A percentile compares a stretch with the other conserved stretches of the same genome.
Conservation (phyloP, 192 early-diverging fungal genomes). For the Mortierella antarctica region DNA sequence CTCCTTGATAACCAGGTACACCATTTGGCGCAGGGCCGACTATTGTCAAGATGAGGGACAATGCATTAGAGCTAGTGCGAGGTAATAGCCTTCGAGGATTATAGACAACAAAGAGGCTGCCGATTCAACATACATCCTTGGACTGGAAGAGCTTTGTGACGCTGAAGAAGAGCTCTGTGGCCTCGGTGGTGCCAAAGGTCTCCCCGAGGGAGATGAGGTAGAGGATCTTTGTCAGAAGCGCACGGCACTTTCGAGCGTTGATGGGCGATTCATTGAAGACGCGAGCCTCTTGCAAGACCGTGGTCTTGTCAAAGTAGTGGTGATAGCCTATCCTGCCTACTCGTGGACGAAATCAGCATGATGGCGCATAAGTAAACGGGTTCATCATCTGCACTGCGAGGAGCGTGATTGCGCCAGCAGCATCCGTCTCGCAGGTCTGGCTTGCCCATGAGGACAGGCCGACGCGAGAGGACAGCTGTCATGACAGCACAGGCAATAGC, state of each 20-base stretch:
- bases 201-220: slow-evolving; percentile 93
- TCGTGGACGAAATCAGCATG: background rate
- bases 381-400: background rate
- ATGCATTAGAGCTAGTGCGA: background rate
- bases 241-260: slow-evolving; percentile 92
- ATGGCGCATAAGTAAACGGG: background rate
- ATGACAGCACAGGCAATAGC: background rate
- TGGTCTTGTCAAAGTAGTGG: slow-evolving; percentile 91
- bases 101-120: background rate
- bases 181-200: slow-evolving; percentile 91
- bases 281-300: slow-evolving; percentile 95
- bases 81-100: background rate
- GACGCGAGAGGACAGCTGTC: background rate
- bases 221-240: slow-evolving; percentile 92
- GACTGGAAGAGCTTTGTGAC: slow-evolving; percentile 98
- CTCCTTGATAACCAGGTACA: slow-evolving; percentile 98
- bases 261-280: slow-evolving; percentile 98
- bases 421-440: no score
- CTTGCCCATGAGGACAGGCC: background rate
- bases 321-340: slow-evolving; percentile 82
- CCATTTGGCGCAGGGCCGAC: slow-evolving; percentile 95
- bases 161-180: slow-evolving; percentile 97
- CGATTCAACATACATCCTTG: slow-evolving; percentile 77
- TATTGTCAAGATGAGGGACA: slow-evolving; percentile 29
- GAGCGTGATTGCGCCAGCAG: background rate